Percentiles rank a stretch among this genome's conserved stretches.
Conservation (phyloP, 129 eudicot species). For the Flaveria robusta region DNA sequence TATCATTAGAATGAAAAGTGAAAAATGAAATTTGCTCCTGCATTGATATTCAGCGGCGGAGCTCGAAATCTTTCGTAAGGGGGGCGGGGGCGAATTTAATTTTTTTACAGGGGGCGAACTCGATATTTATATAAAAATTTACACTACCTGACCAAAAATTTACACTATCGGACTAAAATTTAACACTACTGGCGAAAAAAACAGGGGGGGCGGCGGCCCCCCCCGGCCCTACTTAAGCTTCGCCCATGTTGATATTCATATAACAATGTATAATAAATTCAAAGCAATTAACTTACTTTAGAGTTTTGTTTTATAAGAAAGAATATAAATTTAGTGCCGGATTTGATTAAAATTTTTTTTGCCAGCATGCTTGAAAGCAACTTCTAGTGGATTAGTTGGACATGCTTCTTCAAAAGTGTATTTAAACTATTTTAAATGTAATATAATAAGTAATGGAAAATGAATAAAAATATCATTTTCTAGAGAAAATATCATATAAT, state of each 20-base stretch:
- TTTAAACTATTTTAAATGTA: slow-evolving; percentile 7
- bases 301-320: neutral
- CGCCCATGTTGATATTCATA: neutral
- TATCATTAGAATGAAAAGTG: neutral
- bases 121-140: too few species aligned
- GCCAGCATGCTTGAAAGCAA: slow-evolving; percentile 40
- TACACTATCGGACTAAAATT: too few species aligned
- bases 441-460: neutral
- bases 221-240: too few species aligned
- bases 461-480: neutral
- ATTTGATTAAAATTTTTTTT: slow-evolving; percentile 15
- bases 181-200: too few species aligned
- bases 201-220: too few species aligned
- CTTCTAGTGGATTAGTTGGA: slow-evolving; percentile 43
- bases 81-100: too few species aligned
- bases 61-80: too few species aligned
- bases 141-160: too few species aligned
- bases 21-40: neutral
- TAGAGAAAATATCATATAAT: too few species aligned
- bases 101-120: too few species aligned
- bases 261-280: neutral
- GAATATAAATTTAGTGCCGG: slow-evolving; percentile 9
- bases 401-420: slow-evolving; percentile 30
- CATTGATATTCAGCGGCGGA: neutral
- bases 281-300: neutral